phyloP scores from a whole-genome alignment of 371 early-diverging fungal genomes.

The Capniomyces stellatus region DNA sequence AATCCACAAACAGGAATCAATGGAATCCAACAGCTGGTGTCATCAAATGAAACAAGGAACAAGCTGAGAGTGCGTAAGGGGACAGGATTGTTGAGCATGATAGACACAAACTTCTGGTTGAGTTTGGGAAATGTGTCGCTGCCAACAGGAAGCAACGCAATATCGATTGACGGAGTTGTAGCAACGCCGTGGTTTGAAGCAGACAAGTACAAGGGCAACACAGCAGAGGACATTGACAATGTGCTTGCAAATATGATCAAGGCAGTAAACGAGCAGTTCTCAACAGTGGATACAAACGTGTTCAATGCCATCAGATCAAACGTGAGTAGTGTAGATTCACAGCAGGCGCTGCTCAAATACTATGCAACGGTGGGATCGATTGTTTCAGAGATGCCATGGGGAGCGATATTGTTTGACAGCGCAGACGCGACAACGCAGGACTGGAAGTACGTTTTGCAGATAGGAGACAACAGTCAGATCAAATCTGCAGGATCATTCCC shows the following conservation, averaged over 20 bases:
- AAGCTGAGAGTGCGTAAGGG: not conserved
- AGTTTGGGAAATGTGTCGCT: not conserved
- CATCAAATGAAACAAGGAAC: not conserved
- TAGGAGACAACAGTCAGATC: constrained; percentile 36
- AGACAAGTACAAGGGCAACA: not conserved
- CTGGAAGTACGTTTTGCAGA: constrained; percentile 30
- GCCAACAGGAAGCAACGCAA: not conserved
- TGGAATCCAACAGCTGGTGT: not conserved
- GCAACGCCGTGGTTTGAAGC: not conserved
- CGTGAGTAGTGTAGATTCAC: not conserved
- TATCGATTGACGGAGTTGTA: not conserved
- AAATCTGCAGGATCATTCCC: constrained; percentile 29
- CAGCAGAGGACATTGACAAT: constrained; percentile 1
- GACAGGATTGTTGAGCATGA: not conserved
- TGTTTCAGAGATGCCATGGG: constrained; percentile 29
- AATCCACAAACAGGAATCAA: not conserved
- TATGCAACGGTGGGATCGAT: constrained; percentile 14
- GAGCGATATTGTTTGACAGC: constrained; percentile 27
- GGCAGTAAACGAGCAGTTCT: not conserved
- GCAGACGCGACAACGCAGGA: constrained; percentile 21
- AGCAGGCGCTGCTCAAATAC: constrained; percentile 9
- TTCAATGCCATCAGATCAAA: constrained; percentile 1
- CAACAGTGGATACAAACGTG: not conserved
- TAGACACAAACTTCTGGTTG: not conserved
- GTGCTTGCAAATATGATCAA: not conserved